Percentiles rank a stretch among this genome's conserved stretches.
Evolutionary conservation across 805 yeast genomes (phyloP).

Genomic region (Naumovozyma castellii): DNA sequence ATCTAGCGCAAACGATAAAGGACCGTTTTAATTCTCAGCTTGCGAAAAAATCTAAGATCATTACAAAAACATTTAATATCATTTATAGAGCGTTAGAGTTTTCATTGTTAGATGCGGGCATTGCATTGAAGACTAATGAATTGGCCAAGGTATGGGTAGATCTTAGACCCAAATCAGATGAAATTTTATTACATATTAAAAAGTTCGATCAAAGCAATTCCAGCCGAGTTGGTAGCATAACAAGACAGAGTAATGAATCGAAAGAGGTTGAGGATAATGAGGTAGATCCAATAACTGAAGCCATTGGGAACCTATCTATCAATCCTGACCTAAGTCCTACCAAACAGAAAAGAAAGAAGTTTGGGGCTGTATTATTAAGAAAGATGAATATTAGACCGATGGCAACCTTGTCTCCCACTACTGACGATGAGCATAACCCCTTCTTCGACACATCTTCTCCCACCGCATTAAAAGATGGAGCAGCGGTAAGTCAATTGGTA

Average conservation of each 20-base stretch:
- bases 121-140: constrained; percentile 30
- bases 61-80: constrained; percentile 32
- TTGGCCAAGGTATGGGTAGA: constrained; percentile 31
- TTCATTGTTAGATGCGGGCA: constrained; percentile 31
- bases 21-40: constrained; percentile 28
- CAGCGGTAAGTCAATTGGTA: constrained; percentile 7
- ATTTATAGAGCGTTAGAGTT: constrained; percentile 36
- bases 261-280: constrained; percentile 13
- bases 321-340: constrained; percentile 1
- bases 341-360: constrained; percentile 8
- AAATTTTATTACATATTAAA: constrained; percentile 4
- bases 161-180: constrained; percentile 12
- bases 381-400: constrained; percentile 36
- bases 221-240: too few species aligned
- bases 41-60: constrained; percentile 32
- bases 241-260: constrained; percentile 2
- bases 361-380: constrained; percentile 34
- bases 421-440: constrained; percentile 15
- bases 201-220: too few species aligned
- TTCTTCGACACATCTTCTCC: constrained; percentile 9
- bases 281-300: constrained; percentile 8
- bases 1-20: constrained; percentile 10
- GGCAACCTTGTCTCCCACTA: constrained; percentile 25
- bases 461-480: neutral
- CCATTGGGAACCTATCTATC: constrained; percentile 9